Percentiles rank a stretch among this genome's conserved stretches.
These are phyloP conservation scores for Hanseniaspora sp. DNA, from an alignment of 1,139 yeast species.

Conservation along the genomic window DNA sequence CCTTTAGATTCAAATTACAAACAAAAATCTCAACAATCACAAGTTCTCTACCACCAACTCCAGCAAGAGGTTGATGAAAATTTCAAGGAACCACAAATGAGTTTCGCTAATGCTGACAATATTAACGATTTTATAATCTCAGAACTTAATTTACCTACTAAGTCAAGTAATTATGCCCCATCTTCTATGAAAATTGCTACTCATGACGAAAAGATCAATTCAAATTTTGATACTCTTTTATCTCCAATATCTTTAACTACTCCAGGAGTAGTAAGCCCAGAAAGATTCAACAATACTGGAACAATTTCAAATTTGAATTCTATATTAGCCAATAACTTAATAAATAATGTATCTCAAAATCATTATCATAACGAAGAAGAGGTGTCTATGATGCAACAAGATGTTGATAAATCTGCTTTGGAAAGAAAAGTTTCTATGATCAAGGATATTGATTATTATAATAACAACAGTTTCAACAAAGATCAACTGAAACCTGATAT, in stretches of 20 bases:
- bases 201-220: neutral
- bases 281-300: neutral
- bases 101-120: neutral
- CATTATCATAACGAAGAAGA: neutral
- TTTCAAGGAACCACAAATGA: neutral
- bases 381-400: no score
- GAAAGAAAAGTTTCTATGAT: no score
- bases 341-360: neutral
- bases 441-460: no score
- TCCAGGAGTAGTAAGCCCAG: conserved; percentile 2
- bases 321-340: conserved; percentile 1
- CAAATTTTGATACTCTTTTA: neutral
- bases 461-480: no score
- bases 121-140: neutral
- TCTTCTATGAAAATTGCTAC: neutral
- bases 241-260: conserved; percentile 4
- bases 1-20: neutral
- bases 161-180: neutral
- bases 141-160: neutral
- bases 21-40: neutral
- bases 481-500: no score
- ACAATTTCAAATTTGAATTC: neutral
- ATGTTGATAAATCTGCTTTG: no score
- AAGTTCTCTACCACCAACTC: neutral
- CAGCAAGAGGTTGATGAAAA: neutral